Evolutionary conservation across 257 asterid genomes (phyloP).

Genomic region (Osmanthus fragrans): DNA sequence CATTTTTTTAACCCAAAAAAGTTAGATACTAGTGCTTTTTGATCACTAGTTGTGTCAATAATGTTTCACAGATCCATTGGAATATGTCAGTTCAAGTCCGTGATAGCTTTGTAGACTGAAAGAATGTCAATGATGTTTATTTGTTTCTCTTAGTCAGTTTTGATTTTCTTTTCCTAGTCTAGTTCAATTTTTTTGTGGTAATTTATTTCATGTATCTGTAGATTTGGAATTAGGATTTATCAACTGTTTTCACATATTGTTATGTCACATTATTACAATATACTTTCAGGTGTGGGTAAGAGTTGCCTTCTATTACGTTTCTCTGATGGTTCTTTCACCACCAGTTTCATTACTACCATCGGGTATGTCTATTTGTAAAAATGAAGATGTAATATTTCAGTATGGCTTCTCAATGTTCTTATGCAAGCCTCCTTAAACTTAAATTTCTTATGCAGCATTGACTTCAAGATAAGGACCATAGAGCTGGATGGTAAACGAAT

Average conservation of each 20-base stretch:
- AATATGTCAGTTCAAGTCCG: background rate
- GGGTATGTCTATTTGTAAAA: conserved; percentile 44
- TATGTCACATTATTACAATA: background rate
- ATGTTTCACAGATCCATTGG: background rate
- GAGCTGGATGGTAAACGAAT: conserved; percentile 69
- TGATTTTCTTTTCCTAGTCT: background rate
- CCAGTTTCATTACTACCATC: conserved; percentile 91
- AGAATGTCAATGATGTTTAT: background rate
- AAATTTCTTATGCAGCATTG: conserved; percentile 48
- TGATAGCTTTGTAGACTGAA: conserved; percentile 1
- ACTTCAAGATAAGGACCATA: conserved; percentile 65
- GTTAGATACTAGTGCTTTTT: background rate
- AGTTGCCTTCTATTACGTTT: conserved; percentile 98
- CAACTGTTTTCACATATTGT: background rate
- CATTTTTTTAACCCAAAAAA: background rate
- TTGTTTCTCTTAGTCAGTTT: background rate
- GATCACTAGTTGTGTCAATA: background rate
- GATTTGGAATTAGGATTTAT: conserved; percentile 1
- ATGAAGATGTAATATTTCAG: background rate
- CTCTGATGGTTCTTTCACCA: conserved; percentile 98
- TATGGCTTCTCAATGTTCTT: conserved; percentile 15
- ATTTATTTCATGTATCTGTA: conserved; percentile 8
- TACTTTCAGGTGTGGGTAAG: conserved; percentile 77
- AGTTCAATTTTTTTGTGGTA: conserved; percentile 5
- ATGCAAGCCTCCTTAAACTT: conserved; percentile 12